Conservation (phyloP, 441 rosid species). For the Gossypium lobatum region DNA sequence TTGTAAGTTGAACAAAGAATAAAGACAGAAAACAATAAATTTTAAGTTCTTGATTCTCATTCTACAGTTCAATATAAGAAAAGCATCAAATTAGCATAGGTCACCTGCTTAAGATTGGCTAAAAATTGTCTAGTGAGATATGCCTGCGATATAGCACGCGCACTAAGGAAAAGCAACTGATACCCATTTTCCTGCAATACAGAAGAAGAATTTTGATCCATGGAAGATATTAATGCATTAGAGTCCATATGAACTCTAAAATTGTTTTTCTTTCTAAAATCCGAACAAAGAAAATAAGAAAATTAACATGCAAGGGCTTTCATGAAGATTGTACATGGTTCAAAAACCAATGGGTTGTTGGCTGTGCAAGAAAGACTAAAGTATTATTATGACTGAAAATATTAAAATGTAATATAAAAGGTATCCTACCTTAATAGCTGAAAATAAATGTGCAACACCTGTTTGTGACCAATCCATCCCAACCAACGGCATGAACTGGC, state of each 20-base stretch:
- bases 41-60: constrained; percentile 7
- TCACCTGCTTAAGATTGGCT: constrained; percentile 86
- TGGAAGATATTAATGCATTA: constrained; percentile 3
- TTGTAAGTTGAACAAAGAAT: neutral
- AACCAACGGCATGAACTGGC: constrained; percentile 98
- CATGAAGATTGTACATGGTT: neutral
- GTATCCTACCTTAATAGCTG: constrained; percentile 75
- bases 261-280: neutral
- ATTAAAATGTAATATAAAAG: constrained; percentile 9
- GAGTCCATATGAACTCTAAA: neutral
- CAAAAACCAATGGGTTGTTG: neutral
- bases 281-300: neutral
- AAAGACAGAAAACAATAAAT: neutral
- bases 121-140: constrained; percentile 75
- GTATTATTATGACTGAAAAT: constrained; percentile 3
- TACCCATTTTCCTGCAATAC: constrained; percentile 89
- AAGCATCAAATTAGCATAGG: neutral
- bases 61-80: constrained; percentile 11
- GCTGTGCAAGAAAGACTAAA: neutral
- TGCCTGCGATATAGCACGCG: constrained; percentile 96
- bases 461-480: constrained; percentile 97
- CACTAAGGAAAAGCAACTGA: constrained; percentile 89
- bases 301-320: neutral
- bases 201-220: constrained; percentile 3
- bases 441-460: constrained; percentile 86